Evolutionary conservation across 768 basidiomycete species (phyloP), one percentile per base, ranked within the genome.

Genomic region (Lentinula aciculospora): DNA sequence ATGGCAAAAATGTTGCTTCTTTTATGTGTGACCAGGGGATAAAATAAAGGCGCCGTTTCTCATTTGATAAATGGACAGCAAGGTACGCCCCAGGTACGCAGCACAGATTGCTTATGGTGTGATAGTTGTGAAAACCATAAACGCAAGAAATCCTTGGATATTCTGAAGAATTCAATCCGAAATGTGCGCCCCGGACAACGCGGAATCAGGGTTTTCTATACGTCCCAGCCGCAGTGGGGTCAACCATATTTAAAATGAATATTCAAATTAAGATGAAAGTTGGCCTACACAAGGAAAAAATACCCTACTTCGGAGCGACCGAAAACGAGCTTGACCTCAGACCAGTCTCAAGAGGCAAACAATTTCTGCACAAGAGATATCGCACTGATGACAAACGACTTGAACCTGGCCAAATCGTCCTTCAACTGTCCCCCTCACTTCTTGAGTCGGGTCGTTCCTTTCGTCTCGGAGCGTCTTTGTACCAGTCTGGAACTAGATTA

Each of bases 401-500:
- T 3, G 2, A 17, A 29, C 25, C 23, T 17, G 28, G 31, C 21
- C 19, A 12, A 13, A 17, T 27, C 44, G 23, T 17, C 23, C 28
- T 17, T 56, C 54, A 56, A 45, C 40, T 23, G 10, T 3, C 27
- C 7, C 34, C 36, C 40, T 40, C 53, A 21, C 19, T 50, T 34
- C 53, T 31, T 23, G 28, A 40, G 32, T 21, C 37, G n/a, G 31
- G 49, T 19, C 12, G 21, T 32, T 23, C 53, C 37, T 56, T 56
- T 29, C 54, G 39, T 46, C 31, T 28, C n/a, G 54, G 54, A 29
- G 73, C 72, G 21, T 79, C 78, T 62, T 80, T 83, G 64, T 91
- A 91, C 89, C 89, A 91, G 61, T 83, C 85, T 10, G 89, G 89
- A 25, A 91, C 77, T 63, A 81, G 81, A 66, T 89, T 77, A 46